Evolutionary conservation across 179 eudicot species (phyloP).

Genomic region (Silene vulgaris): DNA sequence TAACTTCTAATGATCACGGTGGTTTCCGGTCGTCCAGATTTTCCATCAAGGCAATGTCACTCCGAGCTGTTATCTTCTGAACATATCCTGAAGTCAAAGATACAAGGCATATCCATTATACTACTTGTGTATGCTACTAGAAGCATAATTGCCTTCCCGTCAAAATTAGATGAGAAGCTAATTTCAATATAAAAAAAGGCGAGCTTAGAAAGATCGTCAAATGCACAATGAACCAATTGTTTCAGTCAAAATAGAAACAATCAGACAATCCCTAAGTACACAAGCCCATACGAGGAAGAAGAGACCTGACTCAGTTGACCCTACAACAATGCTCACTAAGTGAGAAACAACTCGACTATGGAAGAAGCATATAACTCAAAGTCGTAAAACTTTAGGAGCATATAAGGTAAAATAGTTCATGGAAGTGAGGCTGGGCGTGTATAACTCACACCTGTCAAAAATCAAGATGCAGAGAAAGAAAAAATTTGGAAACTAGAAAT

Average conservation of each 20-base stretch:
- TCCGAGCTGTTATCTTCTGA: conserved; percentile 84
- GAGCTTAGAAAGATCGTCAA: background rate
- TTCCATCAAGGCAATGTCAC: conserved; percentile 78
- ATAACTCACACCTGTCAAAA: background rate
- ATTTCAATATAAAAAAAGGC: background rate
- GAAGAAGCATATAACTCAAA: no score
- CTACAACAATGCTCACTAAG: background rate
- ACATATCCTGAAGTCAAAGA: conserved; percentile 67
- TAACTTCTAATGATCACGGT: conserved; percentile 24
- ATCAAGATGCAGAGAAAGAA: no score
- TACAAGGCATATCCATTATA: background rate
- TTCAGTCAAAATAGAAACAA: background rate
- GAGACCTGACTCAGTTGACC: background rate
- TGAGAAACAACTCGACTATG: background rate
- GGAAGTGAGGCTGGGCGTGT: background rate
- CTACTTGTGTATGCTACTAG: background rate
- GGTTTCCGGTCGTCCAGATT: conserved; percentile 77
- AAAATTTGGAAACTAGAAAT: no score
- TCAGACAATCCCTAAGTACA: background rate
- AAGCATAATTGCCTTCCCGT: background rate
- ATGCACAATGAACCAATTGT: background rate
- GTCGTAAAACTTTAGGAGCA: no score
- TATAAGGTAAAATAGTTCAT: background rate
- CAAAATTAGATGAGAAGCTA: background rate
- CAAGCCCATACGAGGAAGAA: background rate